These are phyloP conservation scores for Fusarium dimerum DNA, from an alignment of 2,329 filamentous ascomycete species.

Conservation along the genomic window DNA sequence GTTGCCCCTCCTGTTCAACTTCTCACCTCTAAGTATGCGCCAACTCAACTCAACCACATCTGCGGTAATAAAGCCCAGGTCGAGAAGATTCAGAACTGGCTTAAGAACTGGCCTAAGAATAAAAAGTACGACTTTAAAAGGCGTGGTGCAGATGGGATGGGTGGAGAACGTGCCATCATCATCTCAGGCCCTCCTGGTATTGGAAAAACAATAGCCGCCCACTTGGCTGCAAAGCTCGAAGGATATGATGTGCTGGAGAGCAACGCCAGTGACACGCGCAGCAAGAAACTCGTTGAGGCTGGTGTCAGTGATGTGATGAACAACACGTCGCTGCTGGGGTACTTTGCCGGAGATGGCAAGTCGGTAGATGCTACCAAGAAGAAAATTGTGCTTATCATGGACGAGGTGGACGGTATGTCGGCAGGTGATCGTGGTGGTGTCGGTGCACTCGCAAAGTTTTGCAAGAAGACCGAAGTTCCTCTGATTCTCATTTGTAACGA, in stretches of 20 bases:
- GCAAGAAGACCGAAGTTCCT: slow-evolving; percentile 91
- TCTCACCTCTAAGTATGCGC: slow-evolving; percentile 96
- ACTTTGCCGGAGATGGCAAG: slow-evolving; percentile 83
- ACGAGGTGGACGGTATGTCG: slow-evolving; percentile 99
- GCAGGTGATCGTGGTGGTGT: slow-evolving; percentile 95
- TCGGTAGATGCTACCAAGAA: slow-evolving; percentile 80
- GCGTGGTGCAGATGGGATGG: slow-evolving; percentile 81
- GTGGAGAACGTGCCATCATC: slow-evolving; percentile 84
- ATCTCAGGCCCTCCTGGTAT: slow-evolving; percentile 95
- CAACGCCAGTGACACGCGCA: slow-evolving; percentile 93
- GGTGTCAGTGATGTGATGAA: slow-evolving; percentile 89
- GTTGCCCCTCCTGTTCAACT: slow-evolving; percentile 63
- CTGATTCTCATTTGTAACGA: slow-evolving; percentile 99
- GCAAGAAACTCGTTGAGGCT: slow-evolving; percentile 91
- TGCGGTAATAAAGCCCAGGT: slow-evolving; percentile 92
- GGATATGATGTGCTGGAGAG: slow-evolving; percentile 93
- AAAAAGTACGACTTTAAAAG: slow-evolving; percentile 81
- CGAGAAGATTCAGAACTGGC: slow-evolving; percentile 86
- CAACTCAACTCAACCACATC: slow-evolving; percentile 80
- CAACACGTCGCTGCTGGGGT: slow-evolving; percentile 89
- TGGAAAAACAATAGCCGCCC: slow-evolving; percentile 95
- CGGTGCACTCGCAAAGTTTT: slow-evolving; percentile 88
- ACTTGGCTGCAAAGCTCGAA: slow-evolving; percentile 88
- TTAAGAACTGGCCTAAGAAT: slow-evolving; percentile 77
- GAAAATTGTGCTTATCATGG: slow-evolving; percentile 96